Conservation (phyloP, 139 green algal genomes). For the Chlorella vulgaris region DNA sequence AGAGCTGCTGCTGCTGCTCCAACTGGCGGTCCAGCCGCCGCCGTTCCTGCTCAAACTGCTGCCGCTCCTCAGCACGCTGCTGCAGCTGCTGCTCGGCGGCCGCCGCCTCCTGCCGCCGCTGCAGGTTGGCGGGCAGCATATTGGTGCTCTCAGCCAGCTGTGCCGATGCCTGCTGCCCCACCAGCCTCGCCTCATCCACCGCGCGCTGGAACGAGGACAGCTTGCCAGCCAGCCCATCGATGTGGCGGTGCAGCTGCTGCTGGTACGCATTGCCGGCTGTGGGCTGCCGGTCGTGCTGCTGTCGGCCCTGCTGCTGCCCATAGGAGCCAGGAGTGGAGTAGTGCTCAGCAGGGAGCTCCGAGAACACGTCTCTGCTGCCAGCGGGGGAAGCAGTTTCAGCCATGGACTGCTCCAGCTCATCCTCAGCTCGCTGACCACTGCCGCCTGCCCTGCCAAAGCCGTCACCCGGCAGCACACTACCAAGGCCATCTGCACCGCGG, state of each 20-base stretch:
- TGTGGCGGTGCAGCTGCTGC: slow-evolving; percentile 27
- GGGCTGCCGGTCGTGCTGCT: not conserved
- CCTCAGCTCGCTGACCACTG: no score
- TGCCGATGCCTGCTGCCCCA: not conserved
- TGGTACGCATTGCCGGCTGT: not conserved
- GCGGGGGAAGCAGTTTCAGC: not conserved
- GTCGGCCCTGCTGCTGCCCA: not conserved
- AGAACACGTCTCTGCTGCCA: slow-evolving; percentile 18
- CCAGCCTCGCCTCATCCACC: slow-evolving; percentile 19
- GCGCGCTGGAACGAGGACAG: slow-evolving; percentile 23
- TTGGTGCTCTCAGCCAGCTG: slow-evolving; percentile 22
- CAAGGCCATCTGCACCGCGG: not conserved
- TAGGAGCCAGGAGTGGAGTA: not conserved
- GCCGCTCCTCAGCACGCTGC: slow-evolving; percentile 6
- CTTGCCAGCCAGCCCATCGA: slow-evolving; percentile 18
- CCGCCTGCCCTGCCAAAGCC: no score
- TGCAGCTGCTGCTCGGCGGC: slow-evolving; percentile 6
- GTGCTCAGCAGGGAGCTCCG: not conserved
- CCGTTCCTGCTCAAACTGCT: slow-evolving; percentile 28
- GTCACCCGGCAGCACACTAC: no score
- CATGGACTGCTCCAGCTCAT: not conserved
- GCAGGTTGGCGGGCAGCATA: slow-evolving; percentile 14
- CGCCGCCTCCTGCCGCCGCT: slow-evolving; percentile 14
- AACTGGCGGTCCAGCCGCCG: slow-evolving; percentile 23
- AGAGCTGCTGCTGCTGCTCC: slow-evolving; percentile 13